Base-by-base conservation (phyloP, 2,329 filamentous ascomycete genomes). In the Colletotrichum sp. region DNA sequence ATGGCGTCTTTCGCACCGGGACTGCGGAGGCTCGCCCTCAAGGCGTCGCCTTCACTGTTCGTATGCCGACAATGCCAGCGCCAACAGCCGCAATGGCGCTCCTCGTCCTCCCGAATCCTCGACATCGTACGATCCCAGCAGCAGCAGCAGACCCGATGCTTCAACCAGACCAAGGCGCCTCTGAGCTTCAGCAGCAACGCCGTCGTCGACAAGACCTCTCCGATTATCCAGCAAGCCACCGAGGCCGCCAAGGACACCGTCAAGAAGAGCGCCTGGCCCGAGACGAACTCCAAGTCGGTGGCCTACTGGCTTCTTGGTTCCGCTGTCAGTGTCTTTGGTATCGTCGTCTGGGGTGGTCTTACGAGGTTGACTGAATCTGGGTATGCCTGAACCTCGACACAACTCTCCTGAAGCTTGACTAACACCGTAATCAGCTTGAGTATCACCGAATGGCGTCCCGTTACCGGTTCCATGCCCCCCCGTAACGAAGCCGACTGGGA, bases 361-460 rank as follows among this genome's bases (percentile, higher is more conserved):
- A 99, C 97, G 34, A 90, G 97, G 75, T 89, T 99, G 79, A 99
- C 97, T 6, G 97, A 99, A 86, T 99, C 97, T 79, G 97, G 96
- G 96, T 98, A 90, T 79, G 88, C 77, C 30, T 24, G 55, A 66
- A 16, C 28, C 52, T 59, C 39, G 13, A 32, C 9, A 39, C 69
- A 12, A 8, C 18, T 34, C 55, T 24, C 6, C 7, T 48, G 6
- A 68, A 21, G 48, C 39, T 36, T 78, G 72, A 80, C 70, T 24
- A 12, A 60, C 52, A 16, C 10, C 15, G 13, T 24, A 59, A 52
- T 21, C 79, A 98, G 96, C 61, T 90, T 99, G 79, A 98, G 96
- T 84, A 99, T 99, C 81, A 99, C 97, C 78, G 97, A 99, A 94
- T 99, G 97, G 97, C 94, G 93, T 79, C 97, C 97, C 66, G 96